Evolutionary conservation across 176 grass and related monocot species (phyloP), one percentile per base, ranked within the genome.

Genomic region (Lolium perenne): DNA sequence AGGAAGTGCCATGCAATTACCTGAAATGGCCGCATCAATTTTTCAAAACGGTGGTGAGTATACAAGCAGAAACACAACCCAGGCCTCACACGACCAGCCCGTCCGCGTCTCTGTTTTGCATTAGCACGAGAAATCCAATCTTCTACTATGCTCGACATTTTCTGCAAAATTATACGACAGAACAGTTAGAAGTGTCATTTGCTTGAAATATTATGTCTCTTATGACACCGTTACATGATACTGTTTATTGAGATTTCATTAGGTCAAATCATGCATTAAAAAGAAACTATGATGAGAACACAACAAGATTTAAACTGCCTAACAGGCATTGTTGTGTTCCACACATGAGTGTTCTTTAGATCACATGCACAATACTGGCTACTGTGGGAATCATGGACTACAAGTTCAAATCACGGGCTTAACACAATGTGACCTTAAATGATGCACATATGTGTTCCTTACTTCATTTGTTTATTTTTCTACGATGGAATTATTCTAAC

Each of bases 111-210:
- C 91, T 98, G 95, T 69, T 98, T 98, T 81, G 93, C 91, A 87
- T 98, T 98, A 71, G 95, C 95, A 86, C 84, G 77, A 75, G 95
- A 98, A 95, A 98, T 98, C 93, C 95, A 98, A 87, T 98, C 95
- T 89, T 98, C 95, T 59, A 98, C 89, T 86, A 98, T 98, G 92
- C 95, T 98, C 54, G 95, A 98, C 95, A 98, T 98, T 98, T 98
- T 98, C 95, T 98, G 93, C 69, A 93, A 84, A 80, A 80, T 51
- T 43, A 71, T 45, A 88, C 25, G 16, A 83, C 17, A 69, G 25
- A 78, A 22, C 22, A 71, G 40, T 69, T 75, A 85, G 81, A 57
- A 72, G 65, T 14, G n/a, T 60, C 25, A 57, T 67, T 81, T 66
- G 80, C 12, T 87, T 74, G 16, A 81, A 71, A 82, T 35, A 54